Evolutionary conservation across 2,329 filamentous ascomycete genomes (phyloP), one percentile per base, ranked within the genome.

Genomic region (Cladophialophora carrionii): DNA sequence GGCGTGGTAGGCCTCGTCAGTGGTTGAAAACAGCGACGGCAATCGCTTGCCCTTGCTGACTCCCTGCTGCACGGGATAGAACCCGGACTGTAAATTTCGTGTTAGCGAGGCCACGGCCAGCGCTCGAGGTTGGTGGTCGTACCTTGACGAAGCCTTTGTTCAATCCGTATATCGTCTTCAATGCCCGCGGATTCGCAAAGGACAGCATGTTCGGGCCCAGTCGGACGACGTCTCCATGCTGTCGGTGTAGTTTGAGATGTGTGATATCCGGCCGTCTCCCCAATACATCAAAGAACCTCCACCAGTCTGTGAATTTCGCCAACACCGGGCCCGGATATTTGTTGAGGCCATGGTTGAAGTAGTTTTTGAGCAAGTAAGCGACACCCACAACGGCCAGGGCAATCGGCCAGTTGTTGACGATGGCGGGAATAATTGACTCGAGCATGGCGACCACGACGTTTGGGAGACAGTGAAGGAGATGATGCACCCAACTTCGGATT

Each of bases 71-170:
- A 93, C 89, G 0, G 89, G 85, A 73, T 94, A 94, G 74, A 94
- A 94, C 68, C 90, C 87, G 32, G 89, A 92, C 87, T 91, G 60
- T 7, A 17, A 24, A 20, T 29, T 59, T 51, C 63, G 55, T 41
- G 32, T 31, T 12, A 62, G 37, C 17, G 63, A 6, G 46, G 51
- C 31, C 24, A 5, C 6, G 4, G 31, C n/a, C 55, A 32, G n/a
- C 14, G 26, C 52, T 20, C 20, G 52, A 52, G 46, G 12, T n/a
- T n/a, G n/a, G n/a, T 29, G 5, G 22, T 67, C 75, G 55, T 76
- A 90, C 90, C 85, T 95, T 95, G 55, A 85, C 79, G 71, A 92
- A 90, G 0, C 90, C 90, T 76, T 93, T 93, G 75, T 93, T 94
- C 51, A 94, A 77, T 0, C 90, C 90, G 74, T 95, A 96, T 52